Conservation (phyloP, 495 filamentous ascomycete species). For the Penicillium longicatenatum region DNA sequence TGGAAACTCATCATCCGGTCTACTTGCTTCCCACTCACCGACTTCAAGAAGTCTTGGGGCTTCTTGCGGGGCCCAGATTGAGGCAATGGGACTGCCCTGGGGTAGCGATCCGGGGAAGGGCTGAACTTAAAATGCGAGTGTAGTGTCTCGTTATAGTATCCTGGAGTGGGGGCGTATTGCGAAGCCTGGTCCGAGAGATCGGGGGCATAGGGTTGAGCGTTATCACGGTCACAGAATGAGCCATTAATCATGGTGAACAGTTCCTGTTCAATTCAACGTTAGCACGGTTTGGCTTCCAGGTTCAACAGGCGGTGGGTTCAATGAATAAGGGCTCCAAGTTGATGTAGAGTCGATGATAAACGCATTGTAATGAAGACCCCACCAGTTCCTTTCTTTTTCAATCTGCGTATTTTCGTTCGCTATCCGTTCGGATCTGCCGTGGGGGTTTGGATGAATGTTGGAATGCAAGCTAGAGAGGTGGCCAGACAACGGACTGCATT, state of each 20-base stretch:
- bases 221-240: neutral
- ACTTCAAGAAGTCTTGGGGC: neutral
- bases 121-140: slow-evolving; percentile 3
- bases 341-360: neutral
- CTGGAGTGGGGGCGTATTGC: slow-evolving; percentile 11
- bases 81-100: neutral
- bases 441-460: slow-evolving; percentile 2
- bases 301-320: neutral
- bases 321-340: neutral
- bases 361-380: neutral
- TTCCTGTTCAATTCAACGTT: neutral
- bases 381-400: slow-evolving; percentile 1
- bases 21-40: slow-evolving; percentile 3
- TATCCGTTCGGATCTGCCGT: neutral
- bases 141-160: slow-evolving; percentile 1
- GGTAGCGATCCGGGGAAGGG: slow-evolving; percentile 3
- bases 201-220: slow-evolving; percentile 2
- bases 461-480: slow-evolving; percentile 13
- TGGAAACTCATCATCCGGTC: slow-evolving; percentile 5
- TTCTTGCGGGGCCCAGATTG: neutral
- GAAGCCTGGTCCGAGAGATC: slow-evolving; percentile 9
- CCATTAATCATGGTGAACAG: slow-evolving; percentile 1
- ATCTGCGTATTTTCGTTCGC: neutral
- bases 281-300: neutral
- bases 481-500: slow-evolving; percentile 4